Base-by-base conservation (phyloP, 1,139 yeast species). In the Sugiyamaella novakii region DNA sequence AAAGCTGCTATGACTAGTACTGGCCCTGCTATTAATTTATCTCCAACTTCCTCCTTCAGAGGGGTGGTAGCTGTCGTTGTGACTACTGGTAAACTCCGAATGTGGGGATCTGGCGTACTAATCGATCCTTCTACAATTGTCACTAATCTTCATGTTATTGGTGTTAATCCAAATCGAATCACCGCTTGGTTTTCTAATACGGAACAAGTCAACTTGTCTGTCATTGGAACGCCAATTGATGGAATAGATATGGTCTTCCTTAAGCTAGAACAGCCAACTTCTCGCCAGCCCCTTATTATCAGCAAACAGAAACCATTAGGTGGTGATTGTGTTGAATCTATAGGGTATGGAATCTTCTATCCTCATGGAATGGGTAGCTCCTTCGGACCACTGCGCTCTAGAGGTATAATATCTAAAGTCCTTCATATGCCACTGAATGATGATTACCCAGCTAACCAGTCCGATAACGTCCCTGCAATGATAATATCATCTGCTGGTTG, bases 301-400 rank as follows among this genome's bases (percentile, higher is more conserved):
- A 36, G 46, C n/a, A 39, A 29, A 27, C 25, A 41, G 6, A 33
- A n/a, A 10, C 51, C 49, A 2, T n/a, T 12, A 11, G 47, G 50
- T 2, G 79, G 78, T 0, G 70, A 72, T 21, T 34, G 47, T 0
- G 83, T 81, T 0, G 59, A 58, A 5, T 74, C 87, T 0, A 62
- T 72, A 2, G 87, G 89, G 0, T 81, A 67, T 61, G 91, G 91
- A 0, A 66, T 84, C 3, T 75, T 80, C 52, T 75, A 68, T 44
- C 66, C 66, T 1, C 57, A 58, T 11, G 41, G 55, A 17, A 51
- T 48, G 49, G 57, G 55, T 33, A 46, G 46, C 40, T 45, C 53
- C 34, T 36, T 67, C 10, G 56, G 55, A 12, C 84, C 87, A 0
- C 56, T 81, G 25, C 54, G 59, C 4, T 76, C 83, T 0, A 48